Percentiles rank a stretch among this genome's conserved stretches.
phyloP scores from a whole-genome alignment of 2,329 filamentous ascomycete genomes.

The Amesomyces nigricolor region DNA sequence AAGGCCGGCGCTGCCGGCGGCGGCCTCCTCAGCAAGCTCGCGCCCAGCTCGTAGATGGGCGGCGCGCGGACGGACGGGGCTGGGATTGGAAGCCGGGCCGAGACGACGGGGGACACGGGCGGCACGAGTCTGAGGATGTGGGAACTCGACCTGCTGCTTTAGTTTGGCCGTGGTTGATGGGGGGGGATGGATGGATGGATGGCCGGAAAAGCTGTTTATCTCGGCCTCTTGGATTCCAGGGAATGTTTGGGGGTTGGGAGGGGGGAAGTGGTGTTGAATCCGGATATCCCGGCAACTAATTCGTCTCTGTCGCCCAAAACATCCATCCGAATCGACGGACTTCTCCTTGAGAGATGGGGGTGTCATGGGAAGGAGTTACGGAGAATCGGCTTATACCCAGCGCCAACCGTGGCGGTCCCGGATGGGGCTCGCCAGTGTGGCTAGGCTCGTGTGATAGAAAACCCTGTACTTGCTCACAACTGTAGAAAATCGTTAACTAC shows the following conservation, averaged over 20 bases:
- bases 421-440: not conserved
- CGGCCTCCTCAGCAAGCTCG: conserved; percentile 41
- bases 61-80: conserved; percentile 6
- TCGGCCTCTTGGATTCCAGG: not conserved
- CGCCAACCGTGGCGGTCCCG: not conserved
- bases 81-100: conserved; percentile 1
- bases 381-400: conserved; percentile 10
- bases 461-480: conserved; percentile 10
- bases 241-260: not conserved
- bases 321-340: conserved; percentile 2
- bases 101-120: not conserved
- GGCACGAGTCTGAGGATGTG: not conserved
- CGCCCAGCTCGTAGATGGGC: conserved; percentile 26
- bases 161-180: conserved; percentile 14
- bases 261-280: not conserved
- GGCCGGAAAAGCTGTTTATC: not conserved
- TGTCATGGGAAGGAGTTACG: conserved; percentile 7
- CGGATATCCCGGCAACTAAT: not conserved
- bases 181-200: too few relatives aligned
- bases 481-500: conserved; percentile 13
- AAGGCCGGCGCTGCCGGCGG: conserved; percentile 35
- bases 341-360: not conserved
- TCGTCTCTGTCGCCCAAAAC: not conserved
- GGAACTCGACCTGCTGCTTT: conserved; percentile 16
- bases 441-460: conserved; percentile 11